phyloP scores from a whole-genome alignment of 306 rosid genomes.

The Glycine soja region DNA sequence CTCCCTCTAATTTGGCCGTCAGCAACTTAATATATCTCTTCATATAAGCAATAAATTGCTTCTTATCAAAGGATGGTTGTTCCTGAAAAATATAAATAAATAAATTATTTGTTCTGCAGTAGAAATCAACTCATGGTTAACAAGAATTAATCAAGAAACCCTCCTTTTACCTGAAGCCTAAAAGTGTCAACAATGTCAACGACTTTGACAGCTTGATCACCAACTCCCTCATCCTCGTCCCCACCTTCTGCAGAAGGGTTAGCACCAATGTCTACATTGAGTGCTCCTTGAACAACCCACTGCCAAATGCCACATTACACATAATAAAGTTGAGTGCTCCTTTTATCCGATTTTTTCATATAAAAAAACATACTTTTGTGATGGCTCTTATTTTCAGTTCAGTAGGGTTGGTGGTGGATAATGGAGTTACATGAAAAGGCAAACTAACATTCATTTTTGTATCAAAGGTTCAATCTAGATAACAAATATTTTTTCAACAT shows the following conservation, averaged over 20 bases:
- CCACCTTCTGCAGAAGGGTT: conserved; percentile 96
- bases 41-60: conserved; percentile 70
- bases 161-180: conserved; percentile 50
- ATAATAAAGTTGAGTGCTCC: conserved; percentile 34
- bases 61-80: conserved; percentile 90
- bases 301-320: conserved; percentile 40
- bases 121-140: not conserved
- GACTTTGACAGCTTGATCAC: conserved; percentile 73
- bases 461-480: no score
- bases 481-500: no score
- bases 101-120: not conserved
- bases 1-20: conserved; percentile 63
- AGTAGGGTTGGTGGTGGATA: no score
- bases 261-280: conserved; percentile 88
- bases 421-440: no score
- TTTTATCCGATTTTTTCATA: no score
- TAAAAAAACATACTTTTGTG: no score
- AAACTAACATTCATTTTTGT: no score
- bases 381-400: no score
- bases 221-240: conserved; percentile 81
- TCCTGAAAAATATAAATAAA: conserved; percentile 57
- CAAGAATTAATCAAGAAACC: not conserved
- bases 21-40: conserved; percentile 82
- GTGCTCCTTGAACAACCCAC: conserved; percentile 94
- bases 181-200: conserved; percentile 65